phyloP scores from a whole-genome alignment of 306 rosid genomes.

The Fragaria iinumae region DNA sequence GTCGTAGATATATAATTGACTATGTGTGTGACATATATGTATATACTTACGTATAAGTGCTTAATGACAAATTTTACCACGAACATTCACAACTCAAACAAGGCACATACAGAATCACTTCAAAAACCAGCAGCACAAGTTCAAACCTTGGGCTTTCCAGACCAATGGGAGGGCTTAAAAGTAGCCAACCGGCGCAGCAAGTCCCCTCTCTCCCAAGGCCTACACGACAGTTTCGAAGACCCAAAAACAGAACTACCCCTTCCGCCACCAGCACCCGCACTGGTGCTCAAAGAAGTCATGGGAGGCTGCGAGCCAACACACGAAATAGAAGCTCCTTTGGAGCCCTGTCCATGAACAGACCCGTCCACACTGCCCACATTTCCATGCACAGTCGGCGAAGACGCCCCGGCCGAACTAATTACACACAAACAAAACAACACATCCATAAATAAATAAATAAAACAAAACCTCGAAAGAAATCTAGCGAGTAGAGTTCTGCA shows the following conservation, averaged over 20 bases:
- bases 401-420: conserved; percentile 95
- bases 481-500: neutral
- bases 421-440: conserved; percentile 18
- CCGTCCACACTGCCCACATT: conserved; percentile 94
- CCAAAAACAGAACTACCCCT: conserved; percentile 56
- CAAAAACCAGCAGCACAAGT: conserved; percentile 23
- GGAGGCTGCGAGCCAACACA: conserved; percentile 96
- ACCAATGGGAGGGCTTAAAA: conserved; percentile 80
- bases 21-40: no score
- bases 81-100: neutral
- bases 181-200: conserved; percentile 92
- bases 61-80: no score
- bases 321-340: conserved; percentile 92
- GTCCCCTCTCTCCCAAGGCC: conserved; percentile 99
- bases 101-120: neutral
- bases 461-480: neutral
- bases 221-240: conserved; percentile 74
- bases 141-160: conserved; percentile 89
- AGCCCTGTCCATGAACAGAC: conserved; percentile 79
- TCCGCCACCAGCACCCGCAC: conserved; percentile 53
- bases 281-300: conserved; percentile 76
- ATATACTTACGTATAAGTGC: no score
- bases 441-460: neutral
- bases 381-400: conserved; percentile 81
- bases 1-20: no score